Conservation (phyloP, 2,329 filamentous ascomycete species). For the Macroventuria anomochaeta region DNA sequence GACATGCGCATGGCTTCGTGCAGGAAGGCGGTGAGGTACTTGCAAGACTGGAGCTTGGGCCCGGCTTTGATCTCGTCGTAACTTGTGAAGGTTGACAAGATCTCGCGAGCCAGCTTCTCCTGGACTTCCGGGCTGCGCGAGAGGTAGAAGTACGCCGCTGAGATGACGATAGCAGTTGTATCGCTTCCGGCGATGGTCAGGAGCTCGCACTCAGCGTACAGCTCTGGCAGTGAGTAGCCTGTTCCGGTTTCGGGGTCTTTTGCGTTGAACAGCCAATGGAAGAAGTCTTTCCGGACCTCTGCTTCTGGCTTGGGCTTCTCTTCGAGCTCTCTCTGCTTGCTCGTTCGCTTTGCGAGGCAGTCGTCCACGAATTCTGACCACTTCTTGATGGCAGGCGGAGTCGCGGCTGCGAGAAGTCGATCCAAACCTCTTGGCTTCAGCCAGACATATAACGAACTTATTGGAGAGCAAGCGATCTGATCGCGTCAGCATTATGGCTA, state of each 20-base stretch:
- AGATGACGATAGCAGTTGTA: conserved; percentile 20
- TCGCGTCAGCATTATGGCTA: neutral
- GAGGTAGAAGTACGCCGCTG: conserved; percentile 24
- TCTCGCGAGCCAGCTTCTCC: conserved; percentile 17
- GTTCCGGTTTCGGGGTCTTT: conserved; percentile 50
- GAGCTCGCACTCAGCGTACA: conserved; percentile 38
- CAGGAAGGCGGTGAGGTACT: conserved; percentile 25
- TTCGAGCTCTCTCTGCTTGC: conserved; percentile 8
- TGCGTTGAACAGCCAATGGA: conserved; percentile 50
- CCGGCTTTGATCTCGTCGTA: conserved; percentile 23
- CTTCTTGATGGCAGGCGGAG: conserved; percentile 16
- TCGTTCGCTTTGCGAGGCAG: conserved; percentile 6
- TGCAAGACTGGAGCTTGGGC: conserved; percentile 14
- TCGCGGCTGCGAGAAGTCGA: conserved; percentile 13
- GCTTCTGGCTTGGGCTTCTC: conserved; percentile 8
- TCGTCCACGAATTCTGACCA: conserved; percentile 23
- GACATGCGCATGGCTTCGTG: conserved; percentile 26
- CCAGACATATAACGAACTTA: conserved; percentile 20
- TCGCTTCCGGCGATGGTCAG: conserved; percentile 28
- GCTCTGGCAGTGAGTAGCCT: conserved; percentile 43
- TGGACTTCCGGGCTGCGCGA: conserved; percentile 3
- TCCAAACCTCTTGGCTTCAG: conserved; percentile 25
- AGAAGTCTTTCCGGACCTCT: conserved; percentile 48
- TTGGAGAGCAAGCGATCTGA: conserved; percentile 22
- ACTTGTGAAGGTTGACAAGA: conserved; percentile 15